phyloP scores from a whole-genome alignment of 2,329 filamentous ascomycete species.

The Massarina eburnea region DNA sequence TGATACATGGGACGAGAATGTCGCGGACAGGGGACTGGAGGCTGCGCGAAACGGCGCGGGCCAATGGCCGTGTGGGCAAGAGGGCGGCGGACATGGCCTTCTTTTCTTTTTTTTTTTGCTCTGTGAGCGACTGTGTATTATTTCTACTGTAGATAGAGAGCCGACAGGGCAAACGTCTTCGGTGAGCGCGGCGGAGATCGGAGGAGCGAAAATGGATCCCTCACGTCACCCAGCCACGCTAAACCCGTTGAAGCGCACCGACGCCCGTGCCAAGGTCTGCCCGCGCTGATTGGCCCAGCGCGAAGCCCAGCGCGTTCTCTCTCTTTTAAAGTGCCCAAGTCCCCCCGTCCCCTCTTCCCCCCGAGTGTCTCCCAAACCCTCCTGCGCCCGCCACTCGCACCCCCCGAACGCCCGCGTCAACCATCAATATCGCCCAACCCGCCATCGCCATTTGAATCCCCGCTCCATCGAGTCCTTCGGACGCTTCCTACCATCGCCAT shows the following conservation, averaged over 20 bases:
- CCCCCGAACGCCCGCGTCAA: not conserved
- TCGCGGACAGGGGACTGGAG: conserved; percentile 2
- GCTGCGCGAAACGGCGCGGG: conserved; percentile 12
- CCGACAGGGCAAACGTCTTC: not conserved
- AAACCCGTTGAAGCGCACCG: not conserved
- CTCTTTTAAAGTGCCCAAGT: conserved; percentile 10
- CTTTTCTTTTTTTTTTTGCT: not conserved
- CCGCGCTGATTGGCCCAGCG: not conserved
- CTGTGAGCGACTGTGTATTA: not conserved
- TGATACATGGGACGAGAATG: conserved; percentile 20
- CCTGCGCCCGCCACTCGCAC: conserved; percentile 16
- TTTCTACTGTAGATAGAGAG: conserved; percentile 7
- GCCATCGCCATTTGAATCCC: not conserved
- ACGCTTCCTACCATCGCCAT: conserved; percentile 50
- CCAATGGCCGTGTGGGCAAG: conserved; percentile 17
- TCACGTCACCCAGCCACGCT: conserved; percentile 6
- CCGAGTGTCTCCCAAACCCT: conserved; percentile 15
- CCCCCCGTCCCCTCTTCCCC: conserved; percentile 13
- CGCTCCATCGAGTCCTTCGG: not conserved
- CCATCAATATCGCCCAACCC: not conserved
- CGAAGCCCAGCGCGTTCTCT: not conserved
- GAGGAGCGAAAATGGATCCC: not conserved
- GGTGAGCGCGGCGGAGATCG: not conserved
- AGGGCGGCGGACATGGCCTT: conserved; percentile 19
- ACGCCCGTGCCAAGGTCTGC: not conserved